Evolutionary conservation across 2,329 filamentous ascomycete genomes (phyloP).

Genomic region (Hymenoscyphus salicellus): DNA sequence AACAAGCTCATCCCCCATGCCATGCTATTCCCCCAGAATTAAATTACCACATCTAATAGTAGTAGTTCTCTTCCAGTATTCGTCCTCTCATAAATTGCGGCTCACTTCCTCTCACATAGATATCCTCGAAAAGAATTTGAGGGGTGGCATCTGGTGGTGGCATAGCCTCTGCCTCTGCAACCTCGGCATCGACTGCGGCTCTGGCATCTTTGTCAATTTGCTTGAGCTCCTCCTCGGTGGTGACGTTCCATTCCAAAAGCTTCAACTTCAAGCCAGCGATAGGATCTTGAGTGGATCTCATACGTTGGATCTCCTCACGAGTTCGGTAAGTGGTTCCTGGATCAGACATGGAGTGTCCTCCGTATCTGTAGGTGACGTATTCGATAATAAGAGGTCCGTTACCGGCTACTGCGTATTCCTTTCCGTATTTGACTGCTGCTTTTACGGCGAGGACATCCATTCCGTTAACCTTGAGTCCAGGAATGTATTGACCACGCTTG

Average conservation of each 20-base stretch:
- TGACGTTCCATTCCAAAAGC: slow-evolving; percentile 91
- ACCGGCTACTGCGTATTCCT: slow-evolving; percentile 76
- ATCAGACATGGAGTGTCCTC: slow-evolving; percentile 99
- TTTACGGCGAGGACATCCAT: slow-evolving; percentile 99
- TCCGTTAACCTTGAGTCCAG: slow-evolving; percentile 97
- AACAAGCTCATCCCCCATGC: background rate
- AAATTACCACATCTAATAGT: slow-evolving; percentile 37
- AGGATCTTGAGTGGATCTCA: slow-evolving; percentile 97
- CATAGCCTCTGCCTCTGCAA: slow-evolving; percentile 88
- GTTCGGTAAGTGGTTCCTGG: slow-evolving; percentile 98
- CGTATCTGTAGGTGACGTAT: slow-evolving; percentile 99
- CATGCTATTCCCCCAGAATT: background rate
- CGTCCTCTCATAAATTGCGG: slow-evolving; percentile 84
- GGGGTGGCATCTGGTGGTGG: slow-evolving; percentile 70
- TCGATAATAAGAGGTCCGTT: slow-evolving; percentile 95
- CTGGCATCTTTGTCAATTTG: slow-evolving; percentile 90
- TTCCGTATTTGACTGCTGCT: slow-evolving; percentile 90
- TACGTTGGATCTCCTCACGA: slow-evolving; percentile 98
- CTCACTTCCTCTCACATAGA: slow-evolving; percentile 87
- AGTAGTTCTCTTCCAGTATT: slow-evolving; percentile 89
- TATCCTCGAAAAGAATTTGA: slow-evolving; percentile 91
- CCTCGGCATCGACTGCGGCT: slow-evolving; percentile 80
- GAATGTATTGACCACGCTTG: slow-evolving; percentile 99
- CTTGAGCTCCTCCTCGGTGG: slow-evolving; percentile 94
- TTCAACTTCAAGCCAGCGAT: slow-evolving; percentile 98